Evolutionary conservation across 768 basidiomycete genomes (phyloP), one percentile per base, ranked within the genome.

Genomic region (Paxillus rubicundulus): DNA sequence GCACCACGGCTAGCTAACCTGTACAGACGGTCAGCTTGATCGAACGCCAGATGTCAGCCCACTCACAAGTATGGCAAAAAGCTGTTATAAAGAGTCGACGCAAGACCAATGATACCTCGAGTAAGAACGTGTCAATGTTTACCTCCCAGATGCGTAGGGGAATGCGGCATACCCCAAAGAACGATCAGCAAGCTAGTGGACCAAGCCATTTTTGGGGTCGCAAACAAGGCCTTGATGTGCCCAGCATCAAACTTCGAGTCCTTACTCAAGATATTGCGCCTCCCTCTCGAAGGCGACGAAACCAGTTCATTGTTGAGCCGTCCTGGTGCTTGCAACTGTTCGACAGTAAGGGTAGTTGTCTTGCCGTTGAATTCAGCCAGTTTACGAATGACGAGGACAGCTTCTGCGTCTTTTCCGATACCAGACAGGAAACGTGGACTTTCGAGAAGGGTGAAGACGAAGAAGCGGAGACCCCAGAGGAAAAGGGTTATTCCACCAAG

Each of bases 71-170:
- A 82, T 5, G 79, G 77, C 24, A 83, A 68, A 64, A 80, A 79
- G 47, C 69, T 74, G 58, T 81, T 77, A 56, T 81, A 85, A 64
- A 90, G 70, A 2, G 87, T 87, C 53, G 82, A 86, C 0, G 85
- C 86, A 16, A 90, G 76, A 4, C 87, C 89, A 49, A 90, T 89
- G 30, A 87, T 70, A 1, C 82, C 87, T 87, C 54, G 47, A 3
- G 50, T 39, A 37, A 61, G 6, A 18, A 34, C 10, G 14, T 37
- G 38, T 46, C 21, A 27, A 39, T 37, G 17, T 18, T 21, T 24
- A 12, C 9, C 5, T 45, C 32, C n/a, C 16, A 4, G 27, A 9
- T 45, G 21, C 9, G 30, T 47, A 6, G 6, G 9, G 17, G 36
- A 21, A 21, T 0, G 5, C n/a, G 9, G 68, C 77, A 72, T 44